These are phyloP conservation scores for Lactarius psammicola DNA, from an alignment of 768 basidiomycete genomes.

Conservation along the genomic window DNA sequence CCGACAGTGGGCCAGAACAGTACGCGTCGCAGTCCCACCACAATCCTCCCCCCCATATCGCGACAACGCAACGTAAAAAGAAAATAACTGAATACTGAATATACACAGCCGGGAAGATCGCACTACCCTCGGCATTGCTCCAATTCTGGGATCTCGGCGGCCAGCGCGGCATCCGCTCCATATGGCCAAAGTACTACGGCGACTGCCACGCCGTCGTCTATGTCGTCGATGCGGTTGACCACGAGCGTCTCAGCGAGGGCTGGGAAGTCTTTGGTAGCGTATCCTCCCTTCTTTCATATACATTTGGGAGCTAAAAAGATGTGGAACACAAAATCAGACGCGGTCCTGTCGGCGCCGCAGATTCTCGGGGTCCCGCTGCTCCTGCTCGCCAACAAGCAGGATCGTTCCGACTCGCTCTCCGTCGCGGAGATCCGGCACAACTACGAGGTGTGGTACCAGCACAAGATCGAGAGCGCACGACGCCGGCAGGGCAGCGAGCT, in stretches of 20 bases:
- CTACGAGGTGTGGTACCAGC: conserved; percentile 84
- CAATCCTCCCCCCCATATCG: neutral
- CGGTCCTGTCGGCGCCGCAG: conserved; percentile 83
- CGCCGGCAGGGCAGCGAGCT: conserved; percentile 43
- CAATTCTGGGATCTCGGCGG: conserved; percentile 98
- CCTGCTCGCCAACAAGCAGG: conserved; percentile 96
- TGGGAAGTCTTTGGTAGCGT: conserved; percentile 95
- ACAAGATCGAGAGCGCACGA: conserved; percentile 66
- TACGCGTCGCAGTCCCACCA: conserved; percentile 40
- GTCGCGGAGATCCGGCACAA: conserved; percentile 89
- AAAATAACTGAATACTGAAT: neutral
- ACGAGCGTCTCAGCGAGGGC: conserved; percentile 84
- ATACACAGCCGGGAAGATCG: conserved; percentile 81
- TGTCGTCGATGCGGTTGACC: conserved; percentile 90
- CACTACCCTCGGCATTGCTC: conserved; percentile 87
- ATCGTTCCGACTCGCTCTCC: conserved; percentile 72
- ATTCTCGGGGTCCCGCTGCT: conserved; percentile 89
- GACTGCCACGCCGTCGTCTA: conserved; percentile 97
- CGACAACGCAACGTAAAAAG: too few relatives aligned
- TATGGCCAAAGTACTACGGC: conserved; percentile 94
- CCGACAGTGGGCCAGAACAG: conserved; percentile 99
- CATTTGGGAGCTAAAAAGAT: conserved; percentile 30
- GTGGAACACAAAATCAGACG: conserved; percentile 48
- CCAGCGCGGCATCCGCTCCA: conserved; percentile 87
- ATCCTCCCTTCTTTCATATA: conserved; percentile 1